phyloP scores from a whole-genome alignment of 805 yeast species.

The Hanseniaspora hatyaiensis region DNA sequence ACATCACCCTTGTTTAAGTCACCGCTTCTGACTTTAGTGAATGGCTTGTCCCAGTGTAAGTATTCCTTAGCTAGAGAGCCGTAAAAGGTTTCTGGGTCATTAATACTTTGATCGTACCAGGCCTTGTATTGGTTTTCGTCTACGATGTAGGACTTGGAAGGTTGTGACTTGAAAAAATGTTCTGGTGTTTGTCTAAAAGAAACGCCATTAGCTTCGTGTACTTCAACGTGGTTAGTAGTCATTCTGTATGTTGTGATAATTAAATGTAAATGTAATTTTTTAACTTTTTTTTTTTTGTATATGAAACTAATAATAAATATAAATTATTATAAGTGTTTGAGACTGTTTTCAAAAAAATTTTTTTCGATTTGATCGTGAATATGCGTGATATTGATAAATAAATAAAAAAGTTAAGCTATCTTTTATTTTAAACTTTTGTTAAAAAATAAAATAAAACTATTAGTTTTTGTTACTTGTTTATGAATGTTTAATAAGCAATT shows the following conservation, averaged over 20 bases:
- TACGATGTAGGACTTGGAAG: constrained; percentile 38
- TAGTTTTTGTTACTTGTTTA: too few relatives aligned
- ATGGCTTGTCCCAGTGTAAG: constrained; percentile 68
- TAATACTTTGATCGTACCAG: constrained; percentile 67
- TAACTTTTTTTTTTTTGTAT: too few relatives aligned
- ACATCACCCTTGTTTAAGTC: constrained; percentile 62
- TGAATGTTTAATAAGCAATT: too few relatives aligned
- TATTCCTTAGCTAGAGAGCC: constrained; percentile 65
- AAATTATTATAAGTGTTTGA: too few relatives aligned
- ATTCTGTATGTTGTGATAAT: background rate
- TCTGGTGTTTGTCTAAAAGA: constrained; percentile 30
- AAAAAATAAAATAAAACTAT: too few relatives aligned
- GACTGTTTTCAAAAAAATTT: too few relatives aligned
- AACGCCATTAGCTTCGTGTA: constrained; percentile 34
- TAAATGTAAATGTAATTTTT: too few relatives aligned
- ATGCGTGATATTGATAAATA: too few relatives aligned
- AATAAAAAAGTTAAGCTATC: too few relatives aligned
- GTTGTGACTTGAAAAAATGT: constrained; percentile 33
- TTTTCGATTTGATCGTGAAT: too few relatives aligned
- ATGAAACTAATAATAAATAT: background rate
- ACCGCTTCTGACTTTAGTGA: constrained; percentile 40
- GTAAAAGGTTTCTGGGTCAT: constrained; percentile 72
- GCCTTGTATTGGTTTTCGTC: constrained; percentile 57
- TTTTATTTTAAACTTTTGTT: too few relatives aligned
- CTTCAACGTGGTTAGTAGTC: constrained; percentile 27